Conservation (phyloP, 768 basidiomycete genomes). For the Lactifluus volemus region DNA sequence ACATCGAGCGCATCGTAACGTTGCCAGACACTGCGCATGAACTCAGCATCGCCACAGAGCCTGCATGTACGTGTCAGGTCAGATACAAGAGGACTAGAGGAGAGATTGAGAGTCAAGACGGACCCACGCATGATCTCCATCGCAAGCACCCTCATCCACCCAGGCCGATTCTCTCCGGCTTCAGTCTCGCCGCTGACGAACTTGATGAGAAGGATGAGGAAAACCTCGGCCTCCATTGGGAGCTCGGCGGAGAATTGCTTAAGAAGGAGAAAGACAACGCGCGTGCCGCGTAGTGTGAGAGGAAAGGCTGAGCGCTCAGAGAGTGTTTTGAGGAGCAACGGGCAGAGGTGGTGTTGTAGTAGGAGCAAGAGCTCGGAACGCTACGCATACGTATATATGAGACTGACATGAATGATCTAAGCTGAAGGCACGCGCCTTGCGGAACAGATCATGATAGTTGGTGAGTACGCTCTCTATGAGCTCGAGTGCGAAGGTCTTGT, state of each 20-base stretch:
- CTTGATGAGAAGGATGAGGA: constrained; percentile 8
- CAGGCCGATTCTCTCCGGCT: constrained; percentile 1
- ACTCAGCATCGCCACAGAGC: constrained; percentile 16
- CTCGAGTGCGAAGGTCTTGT: constrained; percentile 94
- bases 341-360: constrained; percentile 85
- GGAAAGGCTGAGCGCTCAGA: constrained; percentile 82
- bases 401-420: neutral
- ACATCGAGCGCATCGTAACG: constrained; percentile 4
- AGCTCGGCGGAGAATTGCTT: constrained; percentile 85
- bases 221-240: constrained; percentile 60
- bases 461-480: constrained; percentile 94
- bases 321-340: constrained; percentile 76
- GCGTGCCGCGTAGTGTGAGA: constrained; percentile 80
- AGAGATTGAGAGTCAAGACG: neutral
- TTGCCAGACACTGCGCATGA: constrained; percentile 17
- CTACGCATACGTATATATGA: constrained; percentile 30
- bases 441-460: constrained; percentile 80
- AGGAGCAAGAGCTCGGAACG: constrained; percentile 78
- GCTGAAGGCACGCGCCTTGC: constrained; percentile 43
- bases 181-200: constrained; percentile 3
- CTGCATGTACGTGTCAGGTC: neutral
- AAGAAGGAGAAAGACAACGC: constrained; percentile 87
- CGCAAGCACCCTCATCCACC: constrained; percentile 20
- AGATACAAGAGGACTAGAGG: neutral
- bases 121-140: constrained; percentile 18